Conservation (phyloP, 305 asterid species). For the Fraxinus angustifolia region DNA sequence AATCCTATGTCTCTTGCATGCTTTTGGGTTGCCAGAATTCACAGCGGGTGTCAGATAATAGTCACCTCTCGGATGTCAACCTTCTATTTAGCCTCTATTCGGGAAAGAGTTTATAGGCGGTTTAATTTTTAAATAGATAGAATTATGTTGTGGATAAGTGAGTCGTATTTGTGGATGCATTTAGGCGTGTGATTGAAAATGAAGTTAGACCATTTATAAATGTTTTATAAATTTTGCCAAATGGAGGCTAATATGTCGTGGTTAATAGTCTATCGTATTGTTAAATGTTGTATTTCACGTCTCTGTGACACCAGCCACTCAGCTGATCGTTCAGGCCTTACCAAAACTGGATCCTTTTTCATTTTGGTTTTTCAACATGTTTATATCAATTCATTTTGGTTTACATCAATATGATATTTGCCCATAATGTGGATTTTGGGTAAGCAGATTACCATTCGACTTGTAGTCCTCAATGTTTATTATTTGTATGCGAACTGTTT, state of each 20-base stretch:
- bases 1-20: neutral
- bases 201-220: neutral
- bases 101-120: neutral
- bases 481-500: neutral
- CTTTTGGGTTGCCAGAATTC: neutral
- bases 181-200: neutral
- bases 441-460: neutral
- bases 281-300: neutral
- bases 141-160: neutral
- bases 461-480: neutral
- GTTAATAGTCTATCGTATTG: too few relatives aligned
- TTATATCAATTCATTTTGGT: neutral
- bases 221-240: neutral
- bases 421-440: neutral
- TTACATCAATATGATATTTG: neutral
- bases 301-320: neutral
- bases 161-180: neutral
- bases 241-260: neutral
- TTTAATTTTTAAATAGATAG: neutral
- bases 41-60: neutral
- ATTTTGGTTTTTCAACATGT: neutral
- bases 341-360: neutral
- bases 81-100: neutral
- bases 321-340: neutral
- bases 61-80: neutral